Evolutionary conservation across 2,329 filamentous ascomycete genomes (phyloP), one percentile per base, ranked within the genome.

Genomic region (Cadophora malorum): DNA sequence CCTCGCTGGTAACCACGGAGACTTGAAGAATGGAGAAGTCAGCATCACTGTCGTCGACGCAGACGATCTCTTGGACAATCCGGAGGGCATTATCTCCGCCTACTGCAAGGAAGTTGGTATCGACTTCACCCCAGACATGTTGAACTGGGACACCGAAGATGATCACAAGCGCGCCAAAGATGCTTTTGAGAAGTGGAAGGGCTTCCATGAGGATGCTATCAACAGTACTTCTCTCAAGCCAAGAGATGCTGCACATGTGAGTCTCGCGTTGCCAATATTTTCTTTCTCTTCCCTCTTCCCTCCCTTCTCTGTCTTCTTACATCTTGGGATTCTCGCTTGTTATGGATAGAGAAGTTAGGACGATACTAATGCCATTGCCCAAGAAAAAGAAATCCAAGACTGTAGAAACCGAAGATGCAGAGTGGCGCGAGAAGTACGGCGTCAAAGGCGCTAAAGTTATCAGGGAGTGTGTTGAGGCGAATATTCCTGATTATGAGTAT

Each of bases 121-220:
- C 68, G 86, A 91, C 19, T 99, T 91, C 79, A 82, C 83, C 55
- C 87, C 88, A 0, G 83, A 87, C 16, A 97, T 98, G 94, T 84
- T 99, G 70, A 84, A 86, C 67, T 98, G 96, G 96, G 87, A 91
- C 70, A 88, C 90, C 33, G 88, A 90, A 63, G 90, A 91, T 71
- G 90, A 91, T 74, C 89, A 93, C 73, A 74, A 81, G 63, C 83
- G 86, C 70, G 95, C 94, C 3, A 84, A 86, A 72, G 85, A 88
- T 71, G 90, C 89, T 21, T 98, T 98, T 81, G 93, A 94, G 81
- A 98, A 99, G 83, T 98, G 96, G 96, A 91, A 90, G 73, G 96
- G 96, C 12, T 98, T 97, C 82, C 96, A 98, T 79, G 92, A 98
- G 74, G 96, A 98, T 83, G 96, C 94, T 16, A 92, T 98, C 74